These are phyloP conservation scores for Alternaria gansuensis DNA, from an alignment of 2,329 filamentous ascomycete genomes.

Conservation along the genomic window DNA sequence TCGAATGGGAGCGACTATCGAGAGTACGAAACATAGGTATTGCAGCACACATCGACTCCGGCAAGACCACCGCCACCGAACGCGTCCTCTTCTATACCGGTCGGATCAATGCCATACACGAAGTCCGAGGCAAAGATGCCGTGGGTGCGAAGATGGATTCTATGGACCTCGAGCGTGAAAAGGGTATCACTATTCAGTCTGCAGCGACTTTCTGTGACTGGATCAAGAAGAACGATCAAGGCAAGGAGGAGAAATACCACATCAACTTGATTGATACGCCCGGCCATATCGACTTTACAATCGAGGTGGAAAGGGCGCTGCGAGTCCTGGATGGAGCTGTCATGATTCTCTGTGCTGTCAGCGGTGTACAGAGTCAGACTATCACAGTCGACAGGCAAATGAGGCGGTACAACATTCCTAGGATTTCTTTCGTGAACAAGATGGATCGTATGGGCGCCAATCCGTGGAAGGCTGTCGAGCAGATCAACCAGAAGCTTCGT, in stretches of 20 bases:
- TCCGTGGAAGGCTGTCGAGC: conserved; percentile 95
- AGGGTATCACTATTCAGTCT: conserved; percentile 98
- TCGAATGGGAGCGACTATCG: conserved; percentile 79
- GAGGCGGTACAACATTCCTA: conserved; percentile 95
- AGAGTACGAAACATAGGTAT: conserved; percentile 97
- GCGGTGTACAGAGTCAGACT: conserved; percentile 95
- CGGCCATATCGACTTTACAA: conserved; percentile 98
- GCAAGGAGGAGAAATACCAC: conserved; percentile 89
- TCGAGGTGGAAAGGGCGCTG: conserved; percentile 95
- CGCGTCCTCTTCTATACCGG: conserved; percentile 98
- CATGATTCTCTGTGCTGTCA: conserved; percentile 98
- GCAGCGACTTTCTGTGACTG: conserved; percentile 98
- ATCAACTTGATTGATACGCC: conserved; percentile 99
- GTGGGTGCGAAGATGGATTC: conserved; percentile 99
- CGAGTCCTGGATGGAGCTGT: conserved; percentile 95
- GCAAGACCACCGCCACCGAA: conserved; percentile 96
- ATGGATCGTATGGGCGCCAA: conserved; percentile 99
- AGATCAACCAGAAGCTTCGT: conserved; percentile 96
- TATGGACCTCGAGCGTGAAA: conserved; percentile 98
- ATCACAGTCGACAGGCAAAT: conserved; percentile 99
- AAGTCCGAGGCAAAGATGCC: conserved; percentile 92
- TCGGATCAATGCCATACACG: conserved; percentile 95
- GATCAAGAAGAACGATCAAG: conserved; percentile 76
- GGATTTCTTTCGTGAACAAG: conserved; percentile 98
- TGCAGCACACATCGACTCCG: conserved; percentile 97